Conservation (phyloP, 2,329 filamentous ascomycete species). For the Trichoderma sp. region DNA sequence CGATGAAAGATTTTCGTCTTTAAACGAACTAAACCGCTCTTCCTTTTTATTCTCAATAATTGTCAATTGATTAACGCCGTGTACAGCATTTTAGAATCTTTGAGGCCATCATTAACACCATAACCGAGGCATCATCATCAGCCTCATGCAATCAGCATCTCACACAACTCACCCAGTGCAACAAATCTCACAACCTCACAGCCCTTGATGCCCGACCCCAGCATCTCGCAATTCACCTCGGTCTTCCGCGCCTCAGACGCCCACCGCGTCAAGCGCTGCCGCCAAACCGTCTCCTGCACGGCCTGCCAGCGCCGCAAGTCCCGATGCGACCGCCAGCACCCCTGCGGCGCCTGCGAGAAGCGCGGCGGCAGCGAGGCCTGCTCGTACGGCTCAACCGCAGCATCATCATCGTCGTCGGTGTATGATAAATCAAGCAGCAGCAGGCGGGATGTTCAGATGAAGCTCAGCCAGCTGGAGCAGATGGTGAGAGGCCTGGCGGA, state of each 20-base stretch:
- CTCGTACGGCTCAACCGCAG: slow-evolving; percentile 32
- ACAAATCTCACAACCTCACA: background rate
- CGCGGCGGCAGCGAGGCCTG: slow-evolving; percentile 39
- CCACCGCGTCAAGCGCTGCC: slow-evolving; percentile 41
- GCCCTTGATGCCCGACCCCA: slow-evolving; percentile 29
- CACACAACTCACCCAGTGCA: background rate
- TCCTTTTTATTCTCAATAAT: background rate
- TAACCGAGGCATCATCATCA: background rate
- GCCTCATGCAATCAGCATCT: background rate
- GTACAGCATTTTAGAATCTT: background rate
- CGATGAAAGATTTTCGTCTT: background rate
- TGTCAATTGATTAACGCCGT: no score
- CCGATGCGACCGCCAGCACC: slow-evolving; percentile 44
- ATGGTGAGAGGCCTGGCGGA: slow-evolving; percentile 42
- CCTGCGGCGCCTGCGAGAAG: slow-evolving; percentile 44
- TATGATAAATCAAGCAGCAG: slow-evolving; percentile 15
- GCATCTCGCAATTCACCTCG: slow-evolving; percentile 31
- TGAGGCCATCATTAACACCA: background rate
- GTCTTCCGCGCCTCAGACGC: slow-evolving; percentile 39
- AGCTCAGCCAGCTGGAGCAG: slow-evolving; percentile 44
- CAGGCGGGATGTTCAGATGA: slow-evolving; percentile 42
- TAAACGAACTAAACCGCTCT: background rate
- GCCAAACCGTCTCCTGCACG: slow-evolving; percentile 45
- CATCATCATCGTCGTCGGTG: slow-evolving; percentile 7
- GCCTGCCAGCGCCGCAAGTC: slow-evolving; percentile 46